phyloP scores from a whole-genome alignment of 805 yeast species.

The Yamadazyma laniorum region DNA sequence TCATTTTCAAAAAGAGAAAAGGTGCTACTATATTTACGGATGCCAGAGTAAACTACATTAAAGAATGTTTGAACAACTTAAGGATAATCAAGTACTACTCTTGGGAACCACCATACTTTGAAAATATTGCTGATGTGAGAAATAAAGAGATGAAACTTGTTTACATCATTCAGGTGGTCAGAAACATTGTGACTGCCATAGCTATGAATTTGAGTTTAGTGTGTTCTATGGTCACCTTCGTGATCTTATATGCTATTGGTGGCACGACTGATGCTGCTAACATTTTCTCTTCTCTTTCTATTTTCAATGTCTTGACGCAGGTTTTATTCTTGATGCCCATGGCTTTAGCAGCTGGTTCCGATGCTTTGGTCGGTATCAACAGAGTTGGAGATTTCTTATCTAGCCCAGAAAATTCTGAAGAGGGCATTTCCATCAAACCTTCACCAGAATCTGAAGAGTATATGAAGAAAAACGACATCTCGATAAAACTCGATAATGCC shows the following conservation, averaged over 20 bases:
- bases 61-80: constrained; percentile 75
- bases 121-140: constrained; percentile 55
- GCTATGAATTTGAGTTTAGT: constrained; percentile 67
- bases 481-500: constrained; percentile 24
- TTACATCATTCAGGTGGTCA: constrained; percentile 58
- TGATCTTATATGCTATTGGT: constrained; percentile 35
- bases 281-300: constrained; percentile 66
- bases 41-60: constrained; percentile 66
- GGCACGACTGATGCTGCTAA: constrained; percentile 51
- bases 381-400: constrained; percentile 56
- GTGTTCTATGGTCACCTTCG: constrained; percentile 59
- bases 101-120: constrained; percentile 81
- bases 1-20: constrained; percentile 53
- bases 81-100: constrained; percentile 84
- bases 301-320: constrained; percentile 58
- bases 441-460: background rate
- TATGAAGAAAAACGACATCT: constrained; percentile 24
- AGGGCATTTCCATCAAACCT: constrained; percentile 11
- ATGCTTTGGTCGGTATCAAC: constrained; percentile 59
- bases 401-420: constrained; percentile 36
- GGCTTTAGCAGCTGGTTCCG: constrained; percentile 64
- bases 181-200: constrained; percentile 60
- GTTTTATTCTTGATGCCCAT: constrained; percentile 69
- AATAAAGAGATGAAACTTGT: constrained; percentile 58
- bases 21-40: constrained; percentile 66